Conservation (phyloP, 345 rosid genomes). For the Heritiera fomes region DNA sequence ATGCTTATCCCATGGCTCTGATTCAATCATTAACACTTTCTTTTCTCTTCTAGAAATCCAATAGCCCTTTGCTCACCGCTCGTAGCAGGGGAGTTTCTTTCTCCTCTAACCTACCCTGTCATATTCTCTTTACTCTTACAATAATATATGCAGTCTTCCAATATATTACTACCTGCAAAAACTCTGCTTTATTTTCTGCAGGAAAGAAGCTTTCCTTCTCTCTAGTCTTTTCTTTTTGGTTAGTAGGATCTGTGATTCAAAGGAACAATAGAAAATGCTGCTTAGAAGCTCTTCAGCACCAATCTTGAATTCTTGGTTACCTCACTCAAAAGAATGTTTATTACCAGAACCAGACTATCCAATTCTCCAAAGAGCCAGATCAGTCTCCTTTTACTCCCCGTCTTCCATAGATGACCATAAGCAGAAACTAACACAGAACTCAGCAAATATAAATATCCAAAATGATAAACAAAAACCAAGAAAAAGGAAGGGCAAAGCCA, state of each 20-base stretch:
- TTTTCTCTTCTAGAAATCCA: neutral
- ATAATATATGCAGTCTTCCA: neutral
- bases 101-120: neutral
- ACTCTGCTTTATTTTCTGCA: neutral
- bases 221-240: neutral
- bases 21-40: neutral
- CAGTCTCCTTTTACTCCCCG: slow-evolving; percentile 41
- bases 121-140: neutral
- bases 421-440: slow-evolving; percentile 42
- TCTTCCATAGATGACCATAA: slow-evolving; percentile 28
- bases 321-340: slow-evolving; percentile 48
- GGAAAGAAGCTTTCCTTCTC: neutral
- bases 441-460: slow-evolving; percentile 50
- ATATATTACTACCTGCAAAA: neutral
- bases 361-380: slow-evolving; percentile 27
- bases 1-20: neutral
- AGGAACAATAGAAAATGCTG: neutral
- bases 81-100: neutral
- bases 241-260: neutral
- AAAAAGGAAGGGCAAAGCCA: slow-evolving; percentile 10
- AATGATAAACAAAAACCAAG: slow-evolving; percentile 20
- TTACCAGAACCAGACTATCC: slow-evolving; percentile 41
- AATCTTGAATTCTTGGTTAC: slow-evolving; percentile 55
- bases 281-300: slow-evolving; percentile 38
- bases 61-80: neutral